Conservation (phyloP, 176 grass and related monocot species). For the Miscanthus lutarioriparius region DNA sequence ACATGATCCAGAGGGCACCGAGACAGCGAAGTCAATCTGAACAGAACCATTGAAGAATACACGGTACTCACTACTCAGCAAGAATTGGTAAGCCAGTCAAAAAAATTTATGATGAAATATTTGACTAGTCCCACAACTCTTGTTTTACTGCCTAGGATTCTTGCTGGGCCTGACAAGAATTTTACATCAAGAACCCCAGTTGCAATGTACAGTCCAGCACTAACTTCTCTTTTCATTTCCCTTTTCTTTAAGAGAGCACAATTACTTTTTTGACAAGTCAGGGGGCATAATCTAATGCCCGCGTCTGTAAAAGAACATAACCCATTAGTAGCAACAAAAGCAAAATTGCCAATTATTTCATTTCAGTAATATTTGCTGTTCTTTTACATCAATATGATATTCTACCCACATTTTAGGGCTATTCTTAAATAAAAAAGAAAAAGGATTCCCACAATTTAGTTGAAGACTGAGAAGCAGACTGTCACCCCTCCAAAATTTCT, state of each 20-base stretch:
- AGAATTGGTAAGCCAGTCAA: background rate
- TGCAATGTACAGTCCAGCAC: background rate
- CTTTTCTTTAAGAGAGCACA: background rate
- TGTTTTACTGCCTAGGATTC: background rate
- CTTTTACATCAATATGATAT: background rate
- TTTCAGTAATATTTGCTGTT: background rate
- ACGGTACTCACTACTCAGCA: constrained; percentile 15
- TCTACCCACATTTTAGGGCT: background rate
- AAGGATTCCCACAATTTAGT: background rate
- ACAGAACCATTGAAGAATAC: background rate
- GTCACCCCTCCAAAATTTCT: too few relatives aligned
- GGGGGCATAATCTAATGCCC: background rate
- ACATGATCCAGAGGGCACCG: background rate
- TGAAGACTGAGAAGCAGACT: background rate
- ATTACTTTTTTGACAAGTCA: background rate
- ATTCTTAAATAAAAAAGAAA: background rate
- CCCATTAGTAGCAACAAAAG: background rate
- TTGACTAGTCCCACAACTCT: background rate
- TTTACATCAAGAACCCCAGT: background rate
- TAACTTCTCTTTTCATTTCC: background rate
- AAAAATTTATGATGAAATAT: background rate
- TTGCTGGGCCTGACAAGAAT: background rate
- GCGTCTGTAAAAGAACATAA: background rate
- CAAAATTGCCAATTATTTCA: background rate
- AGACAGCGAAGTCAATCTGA: background rate